phyloP scores from a whole-genome alignment of 768 basidiomycete genomes.

The Cyathus striatus region DNA sequence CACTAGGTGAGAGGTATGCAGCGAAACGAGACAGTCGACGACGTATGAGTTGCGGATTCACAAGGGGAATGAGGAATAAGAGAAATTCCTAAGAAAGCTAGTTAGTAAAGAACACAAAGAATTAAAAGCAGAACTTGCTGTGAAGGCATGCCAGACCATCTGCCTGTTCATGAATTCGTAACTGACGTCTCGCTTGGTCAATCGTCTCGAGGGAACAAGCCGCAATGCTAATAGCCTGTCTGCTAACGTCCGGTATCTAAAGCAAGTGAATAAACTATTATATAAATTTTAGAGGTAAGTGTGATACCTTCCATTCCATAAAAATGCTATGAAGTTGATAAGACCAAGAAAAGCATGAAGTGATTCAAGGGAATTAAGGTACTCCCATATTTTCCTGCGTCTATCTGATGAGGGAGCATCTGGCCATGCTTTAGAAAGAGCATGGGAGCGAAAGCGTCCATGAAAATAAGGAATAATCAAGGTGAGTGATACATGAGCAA shows the following conservation, averaged over 20 bases:
- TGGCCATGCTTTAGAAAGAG: conserved; percentile 85
- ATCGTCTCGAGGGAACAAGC: conserved; percentile 65
- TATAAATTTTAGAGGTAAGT: not conserved
- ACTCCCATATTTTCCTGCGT: conserved; percentile 69
- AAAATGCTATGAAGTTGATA: conserved; percentile 75
- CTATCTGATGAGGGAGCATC: conserved; percentile 80
- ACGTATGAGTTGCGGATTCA: conserved; percentile 64
- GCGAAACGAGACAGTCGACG: conserved; percentile 43
- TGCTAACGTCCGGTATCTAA: conserved; percentile 79
- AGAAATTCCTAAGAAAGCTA: conserved; percentile 75
- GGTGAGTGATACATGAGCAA: conserved; percentile 68
- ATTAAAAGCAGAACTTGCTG: conserved; percentile 48
- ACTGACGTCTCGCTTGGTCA: conserved; percentile 79
- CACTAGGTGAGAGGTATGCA: conserved; percentile 22
- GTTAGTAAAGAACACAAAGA: conserved; percentile 3
- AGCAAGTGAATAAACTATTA: not conserved
- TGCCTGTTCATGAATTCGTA: conserved; percentile 99
- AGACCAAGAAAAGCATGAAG: conserved; percentile 57
- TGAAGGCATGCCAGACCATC: conserved; percentile 99
- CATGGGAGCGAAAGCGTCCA: conserved; percentile 65
- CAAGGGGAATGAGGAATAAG: conserved; percentile 83
- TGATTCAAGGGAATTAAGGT: conserved; percentile 64
- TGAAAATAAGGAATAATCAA: conserved; percentile 77
- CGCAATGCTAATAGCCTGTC: conserved; percentile 75
- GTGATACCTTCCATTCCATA: conserved; percentile 79